Evolutionary conservation across 495 filamentous ascomycete species (phyloP), one percentile per base, ranked within the genome.

Genomic region (Astrothelium subdiscretum): DNA sequence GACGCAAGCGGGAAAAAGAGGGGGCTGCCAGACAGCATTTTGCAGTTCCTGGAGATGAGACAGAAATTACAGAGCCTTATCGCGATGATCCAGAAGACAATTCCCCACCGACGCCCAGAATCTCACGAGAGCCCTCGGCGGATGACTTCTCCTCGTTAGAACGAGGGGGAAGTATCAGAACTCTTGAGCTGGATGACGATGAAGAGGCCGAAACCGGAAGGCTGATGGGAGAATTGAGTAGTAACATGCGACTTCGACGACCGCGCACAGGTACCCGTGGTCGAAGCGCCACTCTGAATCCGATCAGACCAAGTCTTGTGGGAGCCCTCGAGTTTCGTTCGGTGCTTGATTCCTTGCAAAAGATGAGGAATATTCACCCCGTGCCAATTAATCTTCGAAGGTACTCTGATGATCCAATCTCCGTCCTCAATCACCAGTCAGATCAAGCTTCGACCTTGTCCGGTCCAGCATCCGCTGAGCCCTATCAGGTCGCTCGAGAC

Each of bases 261-360:
- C 88, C 88, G 8, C 64, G n/a, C 12, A 24, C 43, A 31, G 44
- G 24, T 5, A 11, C 76, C 77, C 51, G 83, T 81, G 59, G 77
- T 57, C 80, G 91, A 57, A 87, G 86, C 63, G 88, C 85, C 69
- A 89, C 91, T 31, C 77, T 90, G 62, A 87, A 83, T 52, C 87
- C 90, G 1, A 97, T 97, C 63, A 81, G 95, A 32, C 91, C 95
- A 4, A 97, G 92, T 76, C 74, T 99, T 24, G 88, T 97, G 5
- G 95, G 95, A 52, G 95, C 87, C 3, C 75, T 99, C 59, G 95
- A 99, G 73, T 99, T 99, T 68, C 84, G 90, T 63, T 90, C 92
- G 2, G 87, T 97, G 13, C 78, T 99, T 57, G 85, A 86, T 6
- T 88, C 89, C 3, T 74, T 97, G 57, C 84, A 94, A 66, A 90